phyloP scores from a whole-genome alignment of 371 early-diverging fungal species.

The Rhizopus arrhizus region DNA sequence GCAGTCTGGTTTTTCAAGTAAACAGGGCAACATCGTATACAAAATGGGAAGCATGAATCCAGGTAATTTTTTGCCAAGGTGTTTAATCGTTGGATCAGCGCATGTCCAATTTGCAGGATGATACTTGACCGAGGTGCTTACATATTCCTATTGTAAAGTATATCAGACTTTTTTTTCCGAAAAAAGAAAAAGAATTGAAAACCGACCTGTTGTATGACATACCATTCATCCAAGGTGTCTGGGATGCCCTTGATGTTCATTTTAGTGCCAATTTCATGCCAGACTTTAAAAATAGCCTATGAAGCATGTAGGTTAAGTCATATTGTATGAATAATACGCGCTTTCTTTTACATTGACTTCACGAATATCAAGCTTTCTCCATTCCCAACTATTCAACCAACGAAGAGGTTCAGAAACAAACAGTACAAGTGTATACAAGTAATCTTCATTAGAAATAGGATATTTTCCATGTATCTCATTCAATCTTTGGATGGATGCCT shows the following conservation, averaged over 20 bases:
- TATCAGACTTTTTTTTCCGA: not conserved
- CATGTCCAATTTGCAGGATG: constrained; percentile 31
- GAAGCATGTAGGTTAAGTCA: not conserved
- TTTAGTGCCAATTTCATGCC: constrained; percentile 41
- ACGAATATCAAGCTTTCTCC: constrained; percentile 42
- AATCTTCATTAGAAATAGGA: constrained; percentile 54
- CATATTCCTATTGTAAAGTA: constrained; percentile 14
- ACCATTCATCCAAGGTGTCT: constrained; percentile 43
- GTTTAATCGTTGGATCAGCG: constrained; percentile 30
- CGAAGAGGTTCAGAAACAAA: constrained; percentile 51
- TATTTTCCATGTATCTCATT: constrained; percentile 59
- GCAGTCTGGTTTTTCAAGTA: constrained; percentile 25
- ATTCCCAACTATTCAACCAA: constrained; percentile 55
- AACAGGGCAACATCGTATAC: constrained; percentile 26
- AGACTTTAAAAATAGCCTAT: constrained; percentile 41
- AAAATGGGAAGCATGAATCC: constrained; percentile 18
- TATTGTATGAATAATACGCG: not conserved
- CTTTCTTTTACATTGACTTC: constrained; percentile 45
- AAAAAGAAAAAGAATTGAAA: not conserved
- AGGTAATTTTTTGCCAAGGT: constrained; percentile 20
- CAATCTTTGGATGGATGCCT: constrained; percentile 38
- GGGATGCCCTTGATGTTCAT: constrained; percentile 61
- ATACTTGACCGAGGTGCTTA: constrained; percentile 20
- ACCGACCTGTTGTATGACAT: constrained; percentile 33
- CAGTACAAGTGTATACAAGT: constrained; percentile 46